A percentile compares a stretch with the other conserved stretches of the same genome.
Evolutionary conservation across 192 early-diverging fungal genomes (phyloP).

Genomic region (Spizellomyces punctatus): DNA sequence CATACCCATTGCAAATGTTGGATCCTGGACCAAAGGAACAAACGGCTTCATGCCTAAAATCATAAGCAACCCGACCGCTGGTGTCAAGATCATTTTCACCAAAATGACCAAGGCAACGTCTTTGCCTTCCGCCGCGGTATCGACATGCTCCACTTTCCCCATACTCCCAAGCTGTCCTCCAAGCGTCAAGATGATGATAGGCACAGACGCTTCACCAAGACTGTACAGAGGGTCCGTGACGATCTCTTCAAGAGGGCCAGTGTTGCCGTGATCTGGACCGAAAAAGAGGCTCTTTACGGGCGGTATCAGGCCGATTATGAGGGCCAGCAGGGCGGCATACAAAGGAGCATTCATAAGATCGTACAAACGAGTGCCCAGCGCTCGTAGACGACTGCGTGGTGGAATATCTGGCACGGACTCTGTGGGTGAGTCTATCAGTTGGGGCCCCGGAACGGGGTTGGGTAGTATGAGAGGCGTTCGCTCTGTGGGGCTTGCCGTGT

Average conservation of each 20-base stretch:
- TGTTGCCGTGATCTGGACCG: slow-evolving; percentile 16
- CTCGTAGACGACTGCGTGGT: too few relatives aligned
- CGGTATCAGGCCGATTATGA: slow-evolving; percentile 67
- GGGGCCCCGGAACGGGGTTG: background rate
- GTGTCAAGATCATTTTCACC: slow-evolving; percentile 23
- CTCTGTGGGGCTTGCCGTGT: background rate
- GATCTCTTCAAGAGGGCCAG: slow-evolving; percentile 48
- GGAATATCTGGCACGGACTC: too few relatives aligned
- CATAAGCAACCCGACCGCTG: background rate
- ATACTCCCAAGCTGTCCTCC: slow-evolving; percentile 65
- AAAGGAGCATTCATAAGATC: slow-evolving; percentile 66
- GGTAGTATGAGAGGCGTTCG: background rate
- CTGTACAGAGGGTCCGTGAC: slow-evolving; percentile 69
- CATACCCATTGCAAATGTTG: slow-evolving; percentile 27
- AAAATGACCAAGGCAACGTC: slow-evolving; percentile 19
- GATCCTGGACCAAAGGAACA: slow-evolving; percentile 12
- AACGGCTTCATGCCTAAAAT: background rate
- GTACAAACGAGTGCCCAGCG: background rate
- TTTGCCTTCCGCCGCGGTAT: background rate
- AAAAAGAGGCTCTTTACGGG: slow-evolving; percentile 66
- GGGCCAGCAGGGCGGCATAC: slow-evolving; percentile 67
- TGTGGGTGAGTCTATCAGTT: too few relatives aligned
- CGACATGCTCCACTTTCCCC: slow-evolving; percentile 4
- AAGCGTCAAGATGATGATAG: slow-evolving; percentile 74
- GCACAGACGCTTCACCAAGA: slow-evolving; percentile 78